phyloP scores from a whole-genome alignment of 495 filamentous ascomycete genomes.

The Barbatosphaeria neglecta region DNA sequence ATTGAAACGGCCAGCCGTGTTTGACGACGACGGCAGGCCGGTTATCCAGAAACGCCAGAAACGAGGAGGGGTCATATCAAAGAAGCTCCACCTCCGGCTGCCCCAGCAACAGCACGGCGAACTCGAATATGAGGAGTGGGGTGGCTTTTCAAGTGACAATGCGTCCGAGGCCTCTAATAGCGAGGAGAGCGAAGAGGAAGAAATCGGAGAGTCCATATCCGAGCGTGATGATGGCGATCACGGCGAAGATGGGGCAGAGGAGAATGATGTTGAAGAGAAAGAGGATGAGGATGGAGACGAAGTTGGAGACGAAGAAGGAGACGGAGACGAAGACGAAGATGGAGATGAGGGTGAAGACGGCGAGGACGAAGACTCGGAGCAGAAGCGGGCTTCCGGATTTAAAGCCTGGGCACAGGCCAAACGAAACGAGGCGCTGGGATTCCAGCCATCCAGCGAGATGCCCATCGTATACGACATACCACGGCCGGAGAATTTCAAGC shows the following conservation, averaged over 20 bases:
- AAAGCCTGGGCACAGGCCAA: constrained; percentile 86
- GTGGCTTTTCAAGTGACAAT: constrained; percentile 21
- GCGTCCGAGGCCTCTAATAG: constrained; percentile 8
- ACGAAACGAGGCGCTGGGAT: constrained; percentile 60
- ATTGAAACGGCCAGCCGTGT: constrained; percentile 73
- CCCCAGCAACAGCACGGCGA: constrained; percentile 12
- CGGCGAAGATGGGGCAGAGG: constrained; percentile 13
- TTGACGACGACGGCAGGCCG: constrained; percentile 65
- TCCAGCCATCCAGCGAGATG: constrained; percentile 21
- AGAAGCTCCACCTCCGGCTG: constrained; percentile 11
- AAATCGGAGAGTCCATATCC: constrained; percentile 3
- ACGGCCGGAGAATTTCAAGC: constrained; percentile 40
- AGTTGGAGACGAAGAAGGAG: constrained; percentile 17
- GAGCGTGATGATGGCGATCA: constrained; percentile 16
- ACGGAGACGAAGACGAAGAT: constrained; percentile 16
- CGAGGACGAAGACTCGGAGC: constrained; percentile 13
- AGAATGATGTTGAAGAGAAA: constrained; percentile 11
- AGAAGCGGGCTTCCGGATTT: constrained; percentile 55
- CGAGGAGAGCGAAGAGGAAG: constrained; percentile 11
- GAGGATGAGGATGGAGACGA: constrained; percentile 19
- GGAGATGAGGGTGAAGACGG: constrained; percentile 15
- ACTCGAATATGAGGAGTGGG: constrained; percentile 25
- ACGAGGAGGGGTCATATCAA: constrained; percentile 40
- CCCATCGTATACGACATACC: constrained; percentile 26
- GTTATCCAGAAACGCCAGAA: constrained; percentile 61